Base-by-base conservation (phyloP, 139 green algal species). In the Ostreobium quekettii region DNA sequence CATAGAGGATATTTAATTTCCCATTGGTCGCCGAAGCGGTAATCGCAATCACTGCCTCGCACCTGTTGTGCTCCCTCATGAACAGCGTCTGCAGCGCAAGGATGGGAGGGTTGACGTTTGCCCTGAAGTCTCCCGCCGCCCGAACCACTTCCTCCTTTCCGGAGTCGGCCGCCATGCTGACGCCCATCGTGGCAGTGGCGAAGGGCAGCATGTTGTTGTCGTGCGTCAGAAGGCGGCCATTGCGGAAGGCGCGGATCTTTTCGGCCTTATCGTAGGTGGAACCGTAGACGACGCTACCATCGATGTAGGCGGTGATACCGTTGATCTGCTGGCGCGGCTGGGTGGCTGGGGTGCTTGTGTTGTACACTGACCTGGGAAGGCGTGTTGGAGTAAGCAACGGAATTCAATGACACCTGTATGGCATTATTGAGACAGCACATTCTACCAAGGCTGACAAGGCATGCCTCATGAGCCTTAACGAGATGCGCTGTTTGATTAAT, bases 11-110 rank as follows among this genome's bases (percentile, higher is more conserved):
- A n/a, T n/a, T n/a, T n/a, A n/a, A n/a, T n/a, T n/a, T n/a, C n/a
- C n/a, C n/a, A n/a, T n/a, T n/a, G n/a, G n/a, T n/a, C n/a, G n/a
- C n/a, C n/a, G n/a, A n/a, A n/a, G n/a, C n/a, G n/a, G n/a, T n/a
- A n/a, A n/a, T n/a, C n/a, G n/a, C n/a, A n/a, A n/a, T n/a, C 47
- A 24, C 7, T 62, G 15, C n/a, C n/a, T 46, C 59, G 7, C 7
- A 68, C 36, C 70, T 62, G 60, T 80, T 80, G 65, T 80, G 75
- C 38, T 80, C 75, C 2, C 75, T 62, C 26, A 75, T 26, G 32
- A 68, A 77, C 26, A 77, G 24, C 0, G 75, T 75, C 2, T 73
- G 64, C 15, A 80, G 26, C 1, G 60, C 35, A 11, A 77, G 38
- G 24, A 80, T 46, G 15, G 42, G 56, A 22, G 75, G 75, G 63